Evolutionary conservation across 1,284 basidiomycete genomes (phyloP), one percentile per base, ranked within the genome.

Genomic region (Puccinia novopanici): DNA sequence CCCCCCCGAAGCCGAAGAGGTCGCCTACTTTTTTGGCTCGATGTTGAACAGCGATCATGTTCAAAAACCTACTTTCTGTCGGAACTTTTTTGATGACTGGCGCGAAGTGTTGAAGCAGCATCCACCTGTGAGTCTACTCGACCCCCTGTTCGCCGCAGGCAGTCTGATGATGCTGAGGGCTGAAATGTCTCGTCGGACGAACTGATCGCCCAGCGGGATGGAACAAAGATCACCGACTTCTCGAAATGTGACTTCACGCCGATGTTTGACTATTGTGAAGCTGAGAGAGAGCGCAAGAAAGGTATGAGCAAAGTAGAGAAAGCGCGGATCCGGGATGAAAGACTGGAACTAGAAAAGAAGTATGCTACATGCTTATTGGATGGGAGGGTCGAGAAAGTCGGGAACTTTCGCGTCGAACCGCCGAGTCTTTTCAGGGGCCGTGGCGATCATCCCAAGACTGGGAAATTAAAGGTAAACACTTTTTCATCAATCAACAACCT

Each of bases 361-460:
- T 98, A 94, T 86, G 91, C 90, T 63, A 89, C 89, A 52, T 98
- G 96, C 86, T 84, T 91, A 19, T 90, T 99, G 61, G 95, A 99
- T 84, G 96, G 95, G 30, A 91, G 95, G 76, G 95, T 95, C 87
- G 97, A 99, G 88, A 98, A 97, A 86, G 91, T 98, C 75, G 97
- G 97, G 79, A 99, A 99, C 88, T 98, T 99, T 88, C 91, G 95
- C 83, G 91, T 98, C 72, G 97, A 99, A 89, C 97, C 97, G 85
- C 97, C 97, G 24, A 94, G 95, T 59, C 88, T 99, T 61, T 99
- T 99, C 88, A 89, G 96, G 86, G 97, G 97, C 81, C 95, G 97
- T 83, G 97, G 97, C 81, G 94, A 98, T 84, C 97, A 99, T 87
- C 97, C 97, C 0, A 95, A 93, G 89, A 98, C 98, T 86, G 97